Base-by-base conservation (phyloP, 192 early-diverging fungal genomes). In the Mortierella hygrophila region DNA sequence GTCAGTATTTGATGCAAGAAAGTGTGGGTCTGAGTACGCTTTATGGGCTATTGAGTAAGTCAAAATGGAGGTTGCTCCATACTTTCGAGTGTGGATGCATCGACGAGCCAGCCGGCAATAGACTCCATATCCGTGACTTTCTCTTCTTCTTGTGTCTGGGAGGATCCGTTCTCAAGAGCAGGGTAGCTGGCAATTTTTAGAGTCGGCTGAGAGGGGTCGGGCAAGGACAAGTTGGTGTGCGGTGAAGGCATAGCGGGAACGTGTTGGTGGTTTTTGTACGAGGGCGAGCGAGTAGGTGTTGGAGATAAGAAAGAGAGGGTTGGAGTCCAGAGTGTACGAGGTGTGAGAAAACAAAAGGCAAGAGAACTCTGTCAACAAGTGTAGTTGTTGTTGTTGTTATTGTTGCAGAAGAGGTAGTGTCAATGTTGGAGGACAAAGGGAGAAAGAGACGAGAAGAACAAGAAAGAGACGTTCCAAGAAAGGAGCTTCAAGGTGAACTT, bases 51-150 rank as follows among this genome's bases (percentile, higher is more conserved):
- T 72, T n/a, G 74, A 60, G 15, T 18, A 41, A 76, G 23, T 29
- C 16, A 68, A 54, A 40, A 42, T 6, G 5, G 4, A 44, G 38
- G 3, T 68, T 18, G 49, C 10, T 16, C 3, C 37, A 57, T 79
- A 79, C 82, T 73, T 65, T 83, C 57, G 21, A 83, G 70, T 47
- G 70, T 75, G 6, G 23, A 35, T 29, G 47, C 72, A 21, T 83
- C 42, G 32, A 78, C 37, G 40, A 83, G 82, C 82, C 82, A 83
- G 20, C 82, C 82, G 42, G 68, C 74, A 54, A 83, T 29, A 44
- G 75, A 20, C 0, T 44, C 41, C 35, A 60, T 60, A 10, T 54
- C 42, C 54, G 35, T 72, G 55, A 10, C 7, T 2, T 15, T 44
- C 4, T 13, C 32, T 23, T 65, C 60, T 65, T 65, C 60, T 13